phyloP scores from a whole-genome alignment of 352 stramenopile species.

The Globisporangium perplexum region DNA sequence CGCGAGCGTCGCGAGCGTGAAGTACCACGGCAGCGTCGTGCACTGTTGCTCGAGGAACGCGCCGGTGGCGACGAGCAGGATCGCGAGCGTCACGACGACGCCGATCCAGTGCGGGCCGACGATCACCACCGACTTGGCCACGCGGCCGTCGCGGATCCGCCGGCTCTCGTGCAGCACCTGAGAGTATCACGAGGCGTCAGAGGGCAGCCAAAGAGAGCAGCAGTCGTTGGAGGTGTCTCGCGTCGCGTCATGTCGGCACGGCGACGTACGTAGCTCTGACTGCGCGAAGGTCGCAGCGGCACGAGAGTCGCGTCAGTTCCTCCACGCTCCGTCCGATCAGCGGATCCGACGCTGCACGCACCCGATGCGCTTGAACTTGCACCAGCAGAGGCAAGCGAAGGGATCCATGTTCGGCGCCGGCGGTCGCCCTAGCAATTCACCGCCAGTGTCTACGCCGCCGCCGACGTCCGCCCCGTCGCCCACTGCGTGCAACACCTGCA shows the following conservation, averaged over 20 bases:
- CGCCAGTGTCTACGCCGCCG: too few relatives aligned
- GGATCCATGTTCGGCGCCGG: constrained; percentile 30
- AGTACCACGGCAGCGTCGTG: constrained; percentile 37
- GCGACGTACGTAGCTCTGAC: constrained; percentile 20
- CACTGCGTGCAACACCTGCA: not conserved
- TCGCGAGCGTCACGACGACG: constrained; percentile 53
- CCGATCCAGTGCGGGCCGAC: constrained; percentile 81
- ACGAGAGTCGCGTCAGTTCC: not conserved
- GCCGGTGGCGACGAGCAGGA: constrained; percentile 51
- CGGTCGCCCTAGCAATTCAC: not conserved
- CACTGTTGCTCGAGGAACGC: constrained; percentile 66
- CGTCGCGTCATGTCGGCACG: too few relatives aligned
- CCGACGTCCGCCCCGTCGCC: not conserved
- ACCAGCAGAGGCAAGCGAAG: constrained; percentile 50
- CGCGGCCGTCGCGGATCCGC: constrained; percentile 18
- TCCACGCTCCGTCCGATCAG: not conserved
- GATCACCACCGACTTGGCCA: constrained; percentile 30
- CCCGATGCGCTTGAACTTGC: constrained; percentile 49
- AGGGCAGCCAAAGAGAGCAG: not conserved
- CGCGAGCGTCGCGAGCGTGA: constrained; percentile 47
- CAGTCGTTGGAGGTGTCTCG: not conserved
- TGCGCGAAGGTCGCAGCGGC: not conserved
- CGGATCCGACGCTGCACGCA: constrained; percentile 3
- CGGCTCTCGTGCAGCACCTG: constrained; percentile 50
- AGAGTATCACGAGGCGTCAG: not conserved